Evolutionary conservation across 208 protist species (phyloP), one percentile per base, ranked within the genome.

Genomic region (Trypanosoma caninum): DNA sequence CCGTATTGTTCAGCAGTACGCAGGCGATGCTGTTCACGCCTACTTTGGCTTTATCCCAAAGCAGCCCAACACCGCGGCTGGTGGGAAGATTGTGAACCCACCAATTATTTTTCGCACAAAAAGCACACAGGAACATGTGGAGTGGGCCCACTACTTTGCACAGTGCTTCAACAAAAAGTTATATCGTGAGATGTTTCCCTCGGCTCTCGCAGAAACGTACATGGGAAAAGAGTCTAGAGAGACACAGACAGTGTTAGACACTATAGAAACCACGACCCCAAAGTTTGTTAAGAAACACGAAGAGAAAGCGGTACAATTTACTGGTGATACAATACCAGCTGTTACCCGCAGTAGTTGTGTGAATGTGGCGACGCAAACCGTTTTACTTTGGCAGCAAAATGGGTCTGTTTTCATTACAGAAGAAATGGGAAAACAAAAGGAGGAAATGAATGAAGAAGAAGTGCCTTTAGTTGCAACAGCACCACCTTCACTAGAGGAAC

Each of bases 61-160:
- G 28, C 60, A 59, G 13, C 46, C 38, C 8, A 48, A 27, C 16
- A 40, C 38, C 11, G 22, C 58, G 8, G 18, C 18, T 4, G 57
- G 40, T 42, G 46, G 28, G 13, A 69, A 59, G 35, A 30, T 63
- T 30, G 42, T 55, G 6, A 57, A 70, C 28, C 71, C 78, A 10
- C 74, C 70, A 16, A 54, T 84, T 54, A 37, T 84, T 11, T 70
- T 84, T 52, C 73, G 78, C 38, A 73, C 74, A 20, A 35, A 54
- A 18, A 72, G 65, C 20, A 40, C 46, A 45, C 58, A 75, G 40
- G 64, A 59, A n/a, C 71, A 74, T 30, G 58, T 41, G 48, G 67
- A 73, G 63, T 84, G 78, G 78, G 70, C 65, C n/a, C 73, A 80
- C 57, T 76, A 63, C 56, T 52, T 80, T 31, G 70, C 74, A 35